Evolutionary conservation across 2,329 filamentous ascomycete genomes (phyloP), one percentile per base, ranked within the genome.

Genomic region (Cladosporium sp.): DNA sequence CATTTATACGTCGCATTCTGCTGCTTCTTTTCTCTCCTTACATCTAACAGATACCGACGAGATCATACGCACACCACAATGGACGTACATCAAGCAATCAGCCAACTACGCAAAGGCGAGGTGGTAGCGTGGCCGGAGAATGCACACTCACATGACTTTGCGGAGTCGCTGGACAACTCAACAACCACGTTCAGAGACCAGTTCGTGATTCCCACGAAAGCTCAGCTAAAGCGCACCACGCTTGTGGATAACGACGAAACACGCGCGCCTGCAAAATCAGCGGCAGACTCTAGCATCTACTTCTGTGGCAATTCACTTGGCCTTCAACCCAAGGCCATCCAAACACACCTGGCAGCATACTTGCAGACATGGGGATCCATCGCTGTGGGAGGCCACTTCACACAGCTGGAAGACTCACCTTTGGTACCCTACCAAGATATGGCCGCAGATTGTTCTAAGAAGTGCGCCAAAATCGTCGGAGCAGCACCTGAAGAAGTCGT

Each of bases 251-350:
- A 73, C 33, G 67, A 64, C 46, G 68, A 69, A n/a, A 72, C 70
- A 29, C 37, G 58, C 31, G 62, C 67, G 3, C 58, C 64, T 1
- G 69, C 71, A 26, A 62, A 67, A 21, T 65, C 62, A 18, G 55
- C 67, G 11, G 65, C 71, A 23, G 80, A 82, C 28, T 79, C 81
- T 57, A 85, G 84, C 67, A 89, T 92, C 67, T 97, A 97, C 78
- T 88, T 97, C 71, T 93, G 92, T 70, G 93, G 93, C 63, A 96
- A 97, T 80, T 96, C 92, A 0, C 84, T 97, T 1, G 93, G 93
- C 35, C 85, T 93, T 6, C 93, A 96, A 76, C 92, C 93, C 55
- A 88, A 87, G 70, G 85, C 85, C 12, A 87, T 89, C 0, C 82
- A 85, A 16, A 80, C 84, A 31, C 88, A 91, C 67, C 79, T 96